Conservation (phyloP, 495 filamentous ascomycete genomes). For the Xylaria grammica region DNA sequence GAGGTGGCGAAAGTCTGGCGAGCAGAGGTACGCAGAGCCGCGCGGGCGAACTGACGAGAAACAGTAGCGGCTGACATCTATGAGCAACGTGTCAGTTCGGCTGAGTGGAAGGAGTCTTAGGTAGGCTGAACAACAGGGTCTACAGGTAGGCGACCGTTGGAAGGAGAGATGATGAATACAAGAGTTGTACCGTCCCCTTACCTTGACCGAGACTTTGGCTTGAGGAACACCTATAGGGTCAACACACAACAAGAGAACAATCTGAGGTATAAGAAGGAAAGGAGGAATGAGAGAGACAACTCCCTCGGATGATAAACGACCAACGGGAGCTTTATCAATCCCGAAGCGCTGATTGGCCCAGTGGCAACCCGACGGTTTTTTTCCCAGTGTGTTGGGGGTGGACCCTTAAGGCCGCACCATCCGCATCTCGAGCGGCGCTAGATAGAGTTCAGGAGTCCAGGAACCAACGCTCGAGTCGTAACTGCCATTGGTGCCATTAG, state of each 20-base stretch:
- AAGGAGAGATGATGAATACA: too few relatives aligned
- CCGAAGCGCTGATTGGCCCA: constrained; percentile 18
- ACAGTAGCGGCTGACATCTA: constrained; percentile 54
- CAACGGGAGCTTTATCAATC: constrained; percentile 21
- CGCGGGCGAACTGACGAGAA: constrained; percentile 59
- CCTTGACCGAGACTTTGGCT: too few relatives aligned
- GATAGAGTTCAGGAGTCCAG: too few relatives aligned
- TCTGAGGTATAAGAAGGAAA: neutral
- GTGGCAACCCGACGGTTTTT: constrained; percentile 2
- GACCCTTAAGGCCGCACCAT: too few relatives aligned
- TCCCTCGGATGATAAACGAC: neutral
- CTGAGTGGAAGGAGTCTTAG: too few relatives aligned
- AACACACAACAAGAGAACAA: neutral
- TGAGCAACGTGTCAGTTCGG: constrained; percentile 9
- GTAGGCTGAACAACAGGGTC: too few relatives aligned
- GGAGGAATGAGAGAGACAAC: constrained; percentile 1
- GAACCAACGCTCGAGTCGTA: too few relatives aligned
- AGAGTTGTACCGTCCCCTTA: too few relatives aligned
- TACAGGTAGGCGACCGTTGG: too few relatives aligned
- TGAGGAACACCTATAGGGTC: too few relatives aligned
- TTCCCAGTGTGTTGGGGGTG: constrained; percentile 15
- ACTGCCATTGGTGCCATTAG: too few relatives aligned
- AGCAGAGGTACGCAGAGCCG: constrained; percentile 60
- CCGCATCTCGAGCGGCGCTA: too few relatives aligned
- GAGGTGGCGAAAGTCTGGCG: constrained; percentile 53